Percentiles rank a stretch among this genome's conserved stretches.
Evolutionary conservation across 2,329 filamentous ascomycete genomes (phyloP).

Genomic region (Volutella citrinella): DNA sequence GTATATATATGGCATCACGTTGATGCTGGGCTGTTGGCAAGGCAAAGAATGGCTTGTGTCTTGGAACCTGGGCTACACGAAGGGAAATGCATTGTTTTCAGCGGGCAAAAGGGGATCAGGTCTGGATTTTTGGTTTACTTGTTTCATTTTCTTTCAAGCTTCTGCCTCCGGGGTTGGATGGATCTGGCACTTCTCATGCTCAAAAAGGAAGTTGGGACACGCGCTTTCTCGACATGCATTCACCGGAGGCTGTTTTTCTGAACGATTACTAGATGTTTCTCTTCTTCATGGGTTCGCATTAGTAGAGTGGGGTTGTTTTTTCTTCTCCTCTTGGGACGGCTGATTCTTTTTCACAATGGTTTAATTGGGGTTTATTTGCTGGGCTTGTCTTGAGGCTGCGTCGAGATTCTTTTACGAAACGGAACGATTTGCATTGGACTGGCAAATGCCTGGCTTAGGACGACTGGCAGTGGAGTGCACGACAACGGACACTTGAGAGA

Average conservation of each 20-base stretch:
- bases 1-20: too few species aligned
- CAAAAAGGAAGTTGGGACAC: constrained; percentile 3
- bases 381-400: constrained; percentile 12
- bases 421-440: constrained; percentile 21
- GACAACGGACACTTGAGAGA: too few species aligned
- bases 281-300: constrained; percentile 11
- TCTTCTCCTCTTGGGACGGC: constrained; percentile 13
- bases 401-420: constrained; percentile 19
- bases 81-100: constrained; percentile 36
- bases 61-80: constrained; percentile 31
- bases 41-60: constrained; percentile 14
- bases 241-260: constrained; percentile 13
- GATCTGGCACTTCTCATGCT: constrained; percentile 13
- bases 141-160: constrained; percentile 16
- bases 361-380: constrained; percentile 23
- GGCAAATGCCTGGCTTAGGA: constrained; percentile 13
- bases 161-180: constrained; percentile 8
- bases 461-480: too few species aligned
- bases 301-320: constrained; percentile 18
- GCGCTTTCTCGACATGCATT: not conserved
- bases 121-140: constrained; percentile 22
- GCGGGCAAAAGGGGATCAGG: constrained; percentile 31
- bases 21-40: constrained; percentile 21
- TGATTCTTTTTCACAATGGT: constrained; percentile 18
- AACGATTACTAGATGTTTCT: constrained; percentile 20